Evolutionary conservation across 2,329 filamentous ascomycete genomes (phyloP), one percentile per base, ranked within the genome.

Genomic region (Aspergillus hiratsukae): DNA sequence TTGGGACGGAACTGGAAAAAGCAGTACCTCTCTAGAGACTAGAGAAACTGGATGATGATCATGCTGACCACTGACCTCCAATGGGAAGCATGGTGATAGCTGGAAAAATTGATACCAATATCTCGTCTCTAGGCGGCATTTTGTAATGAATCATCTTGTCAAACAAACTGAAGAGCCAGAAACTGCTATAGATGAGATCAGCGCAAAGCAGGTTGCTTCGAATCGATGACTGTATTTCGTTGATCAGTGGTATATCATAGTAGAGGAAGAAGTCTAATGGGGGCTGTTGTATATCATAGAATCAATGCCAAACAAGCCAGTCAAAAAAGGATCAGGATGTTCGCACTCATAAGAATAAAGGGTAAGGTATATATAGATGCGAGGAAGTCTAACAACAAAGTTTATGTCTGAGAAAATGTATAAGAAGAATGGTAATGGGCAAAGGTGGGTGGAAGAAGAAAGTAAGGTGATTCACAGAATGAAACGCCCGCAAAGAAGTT

Each of bases 401-500:
- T 53, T 49, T 56, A 52, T 53, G 41, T 46, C 8, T 53, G 49
- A 28, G 43, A 48, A 58, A 57, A 57, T 57, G 53, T 51, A 51
- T 54, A 54, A 37, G 40, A 50, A 46, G 28, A 48, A 55, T 49
- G 37, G 28, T n/a, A 35, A 35, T 21, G 23, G 53, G 52, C 43
- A 50, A 56, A 56, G 45, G 54, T 58, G 50, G 57, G 57, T 37
- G 55, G 58, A 63, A 56, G 57, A 50, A 50, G 48, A 48, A 51
- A 35, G 31, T 29, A 51, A 58, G 49, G 31, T 55, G 46, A 40
- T 53, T 57, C 59, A 60, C 54, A 68, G 61, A 55, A 65, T 64
- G 63, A 63, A 65, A 69, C 66, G 66, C 66, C 64, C 66, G 66
- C 63, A 64, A 65, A 64, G 57, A 68, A 66, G 54, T 46, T 65